Conservation (phyloP, 1,284 basidiomycete species). For the Cryptococcus sp. region DNA sequence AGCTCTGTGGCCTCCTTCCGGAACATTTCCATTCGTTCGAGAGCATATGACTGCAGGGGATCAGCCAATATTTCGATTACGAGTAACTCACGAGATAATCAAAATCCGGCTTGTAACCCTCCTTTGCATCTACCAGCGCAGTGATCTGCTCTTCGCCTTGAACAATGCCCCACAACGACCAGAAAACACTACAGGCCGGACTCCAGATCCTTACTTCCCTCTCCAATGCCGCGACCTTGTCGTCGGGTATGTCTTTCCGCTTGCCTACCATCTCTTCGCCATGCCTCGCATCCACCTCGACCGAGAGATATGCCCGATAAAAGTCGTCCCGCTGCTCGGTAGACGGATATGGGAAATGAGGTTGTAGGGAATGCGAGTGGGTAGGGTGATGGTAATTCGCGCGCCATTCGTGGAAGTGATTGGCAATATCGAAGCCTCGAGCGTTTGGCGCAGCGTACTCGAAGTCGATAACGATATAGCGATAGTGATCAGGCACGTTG, state of each 20-base stretch:
- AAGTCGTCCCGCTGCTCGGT: constrained; percentile 74
- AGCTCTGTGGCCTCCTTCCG: constrained; percentile 43
- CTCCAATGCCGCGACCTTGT: constrained; percentile 60
- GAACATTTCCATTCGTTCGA: constrained; percentile 53
- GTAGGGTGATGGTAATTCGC: constrained; percentile 75
- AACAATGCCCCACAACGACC: constrained; percentile 89
- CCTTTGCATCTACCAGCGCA: constrained; percentile 54
- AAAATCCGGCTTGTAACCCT: constrained; percentile 43
- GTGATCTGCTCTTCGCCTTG: constrained; percentile 81
- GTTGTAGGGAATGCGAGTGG: constrained; percentile 70
- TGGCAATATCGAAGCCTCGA: constrained; percentile 88
- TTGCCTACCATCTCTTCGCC: constrained; percentile 39
- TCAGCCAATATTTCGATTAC: background rate
- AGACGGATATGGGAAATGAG: constrained; percentile 71
- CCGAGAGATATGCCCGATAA: constrained; percentile 73
- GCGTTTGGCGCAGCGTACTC: constrained; percentile 90
- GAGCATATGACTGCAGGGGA: constrained; percentile 44
- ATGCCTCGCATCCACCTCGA: constrained; percentile 36
- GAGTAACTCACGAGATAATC: constrained; percentile 49
- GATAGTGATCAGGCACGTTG: constrained; percentile 51
- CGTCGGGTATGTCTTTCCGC: constrained; percentile 38
- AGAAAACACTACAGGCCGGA: constrained; percentile 82
- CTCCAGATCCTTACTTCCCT: constrained; percentile 79
- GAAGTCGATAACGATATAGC: constrained; percentile 88
- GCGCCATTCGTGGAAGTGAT: constrained; percentile 95